Base-by-base conservation (phyloP, 2,329 filamentous ascomycete species). In the Sarocladium strictum region DNA sequence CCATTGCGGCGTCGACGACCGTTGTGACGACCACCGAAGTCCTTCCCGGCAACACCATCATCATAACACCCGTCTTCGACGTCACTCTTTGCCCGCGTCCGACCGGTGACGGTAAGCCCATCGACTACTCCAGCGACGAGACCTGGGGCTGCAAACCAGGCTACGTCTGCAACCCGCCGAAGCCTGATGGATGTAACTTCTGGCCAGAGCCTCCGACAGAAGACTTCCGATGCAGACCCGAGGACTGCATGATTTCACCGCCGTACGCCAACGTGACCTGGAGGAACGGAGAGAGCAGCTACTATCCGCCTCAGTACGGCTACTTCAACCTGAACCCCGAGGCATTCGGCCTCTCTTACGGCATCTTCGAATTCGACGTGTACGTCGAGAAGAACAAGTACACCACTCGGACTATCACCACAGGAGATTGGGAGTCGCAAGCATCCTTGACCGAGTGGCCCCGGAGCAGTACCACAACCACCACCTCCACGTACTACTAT, bases 251-350 rank as follows among this genome's bases (percentile, higher is more conserved):
- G 1, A 59, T 60, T 2, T 64, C 79, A 10, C 78, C 76, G 0
- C 55, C 62, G 0, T 64, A 69, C 57, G 60, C 62, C 1, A 59
- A 59, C 1, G 64, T 73, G 0, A 62, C 61, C 0, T 84, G 80
- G 81, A 60, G 65, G 0, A 60, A 65, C 1, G 72, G 75, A 54
- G 55, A 71, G 41, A 81, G 77, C 0, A 58, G 68, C 15, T 83
- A 79, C 62, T 84, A 77, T 58, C 77, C 77, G 2, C 73, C 77
- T 1, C 59, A 62, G 3, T 58, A 59, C 12, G 80, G 77, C 3
- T 88, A 87, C 64, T 89, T 84, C 69, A 78, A 87, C 56, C 73
- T 89, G n/a, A 73, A 84, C 54, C 72, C 86, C 0, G 65, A 72
- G 1, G 74, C 74, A 0, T 89, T 89, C 56, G 85, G 84, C 3